Base-by-base conservation (phyloP, 768 basidiomycete genomes). In the Leccinum truebloodii region DNA sequence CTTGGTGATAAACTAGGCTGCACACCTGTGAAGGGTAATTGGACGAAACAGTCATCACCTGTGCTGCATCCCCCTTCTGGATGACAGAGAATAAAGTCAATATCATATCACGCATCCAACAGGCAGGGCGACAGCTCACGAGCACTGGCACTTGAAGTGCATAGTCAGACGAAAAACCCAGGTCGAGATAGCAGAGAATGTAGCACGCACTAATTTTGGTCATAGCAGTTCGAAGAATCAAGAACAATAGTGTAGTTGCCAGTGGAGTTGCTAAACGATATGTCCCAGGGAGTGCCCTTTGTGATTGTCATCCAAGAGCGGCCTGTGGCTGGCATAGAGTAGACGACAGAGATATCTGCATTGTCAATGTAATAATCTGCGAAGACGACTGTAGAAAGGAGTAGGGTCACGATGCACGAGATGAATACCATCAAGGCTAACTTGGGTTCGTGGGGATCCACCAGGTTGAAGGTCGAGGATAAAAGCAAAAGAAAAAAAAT, bases 281-380 rank as follows among this genome's bases (percentile, higher is more conserved):
- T 39, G 13, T 14, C 13, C 7, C 0, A 24, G 24, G 64, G 62
- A 24, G 54, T 57, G 1, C 1, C 4, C 30, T 22, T 41, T 4
- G 67, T 58, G 46, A 61, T 67, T 26, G 57, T 57, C 37, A 55
- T 22, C 69, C 69, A 71, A 26, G n/a, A 24, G 3, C 1, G 30
- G 26, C 64, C 66, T 22, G 62, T 63, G 6, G 68, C 54, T 6
- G 69, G 54, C 60, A 65, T 63, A 22, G 70, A 46, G 54, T 70
- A 72, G 22, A 26, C 0, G 26, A 70, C 50, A n/a, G 70, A 70
- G 6, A 56, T 22, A 22, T 70, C 63, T 26, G 65, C 65, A 44
- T 70, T 71, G 60, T 71, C 69, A 18, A 72, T 55, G 24, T 62
- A 39, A 55, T 70, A 71, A 46, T 72, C 62, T 30, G 68, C 70